These are phyloP conservation scores for Rhizophagus sp. DNA, from an alignment of 192 early-diverging fungal species.

Conservation along the genomic window DNA sequence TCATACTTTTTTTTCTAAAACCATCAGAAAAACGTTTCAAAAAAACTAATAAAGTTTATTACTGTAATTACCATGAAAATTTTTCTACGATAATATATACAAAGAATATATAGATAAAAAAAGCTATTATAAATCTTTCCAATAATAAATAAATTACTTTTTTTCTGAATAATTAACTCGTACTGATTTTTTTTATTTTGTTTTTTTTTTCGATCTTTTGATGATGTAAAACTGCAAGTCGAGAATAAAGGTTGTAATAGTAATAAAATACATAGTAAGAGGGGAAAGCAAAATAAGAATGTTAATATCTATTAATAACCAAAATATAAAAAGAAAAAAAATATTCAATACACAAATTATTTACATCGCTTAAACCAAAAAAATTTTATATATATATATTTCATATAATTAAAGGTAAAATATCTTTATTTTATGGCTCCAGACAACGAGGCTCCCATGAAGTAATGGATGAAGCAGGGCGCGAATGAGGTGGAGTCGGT, in stretches of 20 bases:
- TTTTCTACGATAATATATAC: too few relatives aligned
- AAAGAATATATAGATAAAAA: too few relatives aligned
- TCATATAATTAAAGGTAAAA: background rate
- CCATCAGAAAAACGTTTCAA: too few relatives aligned
- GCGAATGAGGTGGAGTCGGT: conserved; percentile 21
- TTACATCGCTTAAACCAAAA: background rate
- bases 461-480: conserved; percentile 18
- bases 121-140: too few relatives aligned
- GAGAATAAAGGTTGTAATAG: background rate
- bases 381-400: background rate
- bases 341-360: background rate
- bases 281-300: background rate
- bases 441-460: conserved; percentile 13
- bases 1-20: too few relatives aligned
- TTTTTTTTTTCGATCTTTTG: background rate
- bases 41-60: too few relatives aligned
- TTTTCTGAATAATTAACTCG: background rate
- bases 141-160: too few relatives aligned
- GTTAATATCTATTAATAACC: background rate
- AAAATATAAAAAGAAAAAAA: background rate
- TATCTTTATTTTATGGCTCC: conserved; percentile 10
- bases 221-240: background rate
- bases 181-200: background rate
- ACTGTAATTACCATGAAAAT: too few relatives aligned
- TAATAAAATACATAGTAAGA: background rate